phyloP scores from a whole-genome alignment of 2,329 filamentous ascomycete species.

The Cadophora sp. region DNA sequence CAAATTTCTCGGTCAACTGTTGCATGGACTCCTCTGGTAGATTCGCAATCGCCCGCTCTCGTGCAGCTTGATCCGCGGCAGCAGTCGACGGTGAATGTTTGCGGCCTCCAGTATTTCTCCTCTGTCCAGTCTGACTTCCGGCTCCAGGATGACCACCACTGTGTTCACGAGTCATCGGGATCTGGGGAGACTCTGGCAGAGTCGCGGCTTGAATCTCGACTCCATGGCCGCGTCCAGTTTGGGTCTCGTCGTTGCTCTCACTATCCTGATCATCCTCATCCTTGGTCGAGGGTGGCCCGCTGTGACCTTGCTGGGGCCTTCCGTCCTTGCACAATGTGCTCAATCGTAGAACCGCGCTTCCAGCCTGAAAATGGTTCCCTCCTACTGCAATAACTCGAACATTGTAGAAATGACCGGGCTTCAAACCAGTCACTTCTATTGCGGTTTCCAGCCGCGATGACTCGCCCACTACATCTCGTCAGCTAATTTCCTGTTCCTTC shows the following conservation, averaged over 20 bases:
- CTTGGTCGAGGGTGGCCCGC: slow-evolving; percentile 63
- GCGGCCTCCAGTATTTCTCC: slow-evolving; percentile 74
- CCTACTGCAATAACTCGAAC: slow-evolving; percentile 92
- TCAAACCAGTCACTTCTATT: slow-evolving; percentile 88
- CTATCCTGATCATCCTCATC: slow-evolving; percentile 57
- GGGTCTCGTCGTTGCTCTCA: slow-evolving; percentile 56
- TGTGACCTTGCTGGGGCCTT: slow-evolving; percentile 63
- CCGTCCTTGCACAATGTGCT: slow-evolving; percentile 75
- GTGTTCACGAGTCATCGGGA: slow-evolving; percentile 69
- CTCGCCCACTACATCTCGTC: slow-evolving; percentile 72
- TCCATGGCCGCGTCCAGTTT: slow-evolving; percentile 50
- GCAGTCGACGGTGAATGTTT: slow-evolving; percentile 76
- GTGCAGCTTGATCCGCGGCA: slow-evolving; percentile 39
- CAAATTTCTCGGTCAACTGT: slow-evolving; percentile 81
- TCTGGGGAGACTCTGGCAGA: slow-evolving; percentile 64
- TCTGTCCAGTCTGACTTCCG: slow-evolving; percentile 56
- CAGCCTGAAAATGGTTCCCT: slow-evolving; percentile 89
- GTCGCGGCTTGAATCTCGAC: slow-evolving; percentile 67
- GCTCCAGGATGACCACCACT: slow-evolving; percentile 57
- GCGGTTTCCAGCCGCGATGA: slow-evolving; percentile 81
- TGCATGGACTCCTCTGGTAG: slow-evolving; percentile 73
- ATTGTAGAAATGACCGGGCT: slow-evolving; percentile 89
- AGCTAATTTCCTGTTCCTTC: slow-evolving; percentile 27
- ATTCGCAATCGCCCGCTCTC: slow-evolving; percentile 46
- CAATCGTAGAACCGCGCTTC: slow-evolving; percentile 84